Percentiles rank a stretch among this genome's conserved stretches.
Evolutionary conservation across 495 filamentous ascomycete species (phyloP).

Genomic region (Achaetomiella virescens): DNA sequence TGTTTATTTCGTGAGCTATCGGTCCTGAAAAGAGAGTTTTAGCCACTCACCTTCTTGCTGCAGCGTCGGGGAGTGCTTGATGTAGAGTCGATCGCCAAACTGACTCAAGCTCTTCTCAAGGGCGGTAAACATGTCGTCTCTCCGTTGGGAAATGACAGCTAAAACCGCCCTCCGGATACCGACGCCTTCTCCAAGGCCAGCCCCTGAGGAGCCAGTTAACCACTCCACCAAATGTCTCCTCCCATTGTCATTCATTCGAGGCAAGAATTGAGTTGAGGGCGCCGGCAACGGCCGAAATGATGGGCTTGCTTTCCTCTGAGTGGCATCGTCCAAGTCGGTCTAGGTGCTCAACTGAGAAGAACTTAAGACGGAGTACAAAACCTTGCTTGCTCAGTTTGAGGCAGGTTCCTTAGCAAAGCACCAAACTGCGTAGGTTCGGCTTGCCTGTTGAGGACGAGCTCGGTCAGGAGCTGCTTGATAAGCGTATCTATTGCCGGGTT

Average conservation of each 20-base stretch:
- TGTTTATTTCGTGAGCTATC: slow-evolving; percentile 31
- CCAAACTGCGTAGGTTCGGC: slow-evolving; percentile 28
- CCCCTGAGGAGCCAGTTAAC: slow-evolving; percentile 58
- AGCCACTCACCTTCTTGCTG: slow-evolving; percentile 72
- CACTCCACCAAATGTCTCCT: slow-evolving; percentile 58
- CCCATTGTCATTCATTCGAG: slow-evolving; percentile 30
- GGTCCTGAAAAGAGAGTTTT: background rate
- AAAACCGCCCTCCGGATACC: slow-evolving; percentile 61
- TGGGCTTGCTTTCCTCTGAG: slow-evolving; percentile 26
- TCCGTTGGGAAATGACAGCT: slow-evolving; percentile 49
- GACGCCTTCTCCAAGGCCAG: slow-evolving; percentile 56
- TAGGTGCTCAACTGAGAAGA: slow-evolving; percentile 53
- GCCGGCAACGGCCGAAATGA: slow-evolving; percentile 45
- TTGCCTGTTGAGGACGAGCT: slow-evolving; percentile 39
- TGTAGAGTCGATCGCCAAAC: slow-evolving; percentile 81
- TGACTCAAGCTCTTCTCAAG: slow-evolving; percentile 61
- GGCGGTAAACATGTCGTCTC: slow-evolving; percentile 48
- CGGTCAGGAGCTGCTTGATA: slow-evolving; percentile 43
- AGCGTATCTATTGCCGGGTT: background rate
- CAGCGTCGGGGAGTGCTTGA: slow-evolving; percentile 72
- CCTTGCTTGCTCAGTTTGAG: slow-evolving; percentile 51
- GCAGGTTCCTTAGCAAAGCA: slow-evolving; percentile 43
- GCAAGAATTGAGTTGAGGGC: slow-evolving; percentile 37
- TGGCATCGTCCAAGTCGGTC: slow-evolving; percentile 24
- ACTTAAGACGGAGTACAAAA: slow-evolving; percentile 54